phyloP scores from a whole-genome alignment of 345 rosid species.

The Combretum micranthum region DNA sequence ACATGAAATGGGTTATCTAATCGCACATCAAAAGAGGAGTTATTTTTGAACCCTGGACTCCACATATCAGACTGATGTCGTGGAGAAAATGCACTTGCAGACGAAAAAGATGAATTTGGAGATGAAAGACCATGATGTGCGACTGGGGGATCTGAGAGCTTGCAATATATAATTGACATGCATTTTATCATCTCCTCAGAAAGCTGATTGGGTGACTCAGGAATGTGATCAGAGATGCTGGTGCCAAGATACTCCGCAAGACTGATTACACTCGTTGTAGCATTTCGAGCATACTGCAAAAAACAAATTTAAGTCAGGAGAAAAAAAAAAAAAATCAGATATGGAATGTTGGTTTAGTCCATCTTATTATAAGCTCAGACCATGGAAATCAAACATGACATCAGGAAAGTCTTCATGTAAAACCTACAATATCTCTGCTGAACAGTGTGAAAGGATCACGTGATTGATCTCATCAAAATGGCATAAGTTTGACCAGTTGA shows the following conservation, averaged over 20 bases:
- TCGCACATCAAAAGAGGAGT: constrained; percentile 62
- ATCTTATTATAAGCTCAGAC: too few relatives aligned
- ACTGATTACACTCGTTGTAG: constrained; percentile 59
- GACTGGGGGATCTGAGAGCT: constrained; percentile 82
- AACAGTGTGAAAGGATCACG: too few relatives aligned
- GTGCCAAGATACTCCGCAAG: constrained; percentile 96
- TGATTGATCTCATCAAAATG: too few relatives aligned
- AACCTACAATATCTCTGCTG: too few relatives aligned
- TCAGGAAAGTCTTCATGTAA: too few relatives aligned
- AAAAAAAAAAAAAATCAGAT: too few relatives aligned
- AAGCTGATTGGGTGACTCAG: constrained; percentile 81
- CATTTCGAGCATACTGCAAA: constrained; percentile 62
- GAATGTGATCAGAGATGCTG: constrained; percentile 79
- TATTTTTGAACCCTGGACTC: constrained; percentile 79
- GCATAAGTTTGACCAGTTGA: too few relatives aligned
- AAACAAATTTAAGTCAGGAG: constrained; percentile 1
- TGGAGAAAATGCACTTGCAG: constrained; percentile 67
- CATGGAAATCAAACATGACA: too few relatives aligned
- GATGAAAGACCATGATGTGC: constrained; percentile 57
- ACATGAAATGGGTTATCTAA: constrained; percentile 82
- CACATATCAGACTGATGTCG: constrained; percentile 59
- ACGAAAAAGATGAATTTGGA: constrained; percentile 73
- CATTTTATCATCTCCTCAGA: constrained; percentile 96
- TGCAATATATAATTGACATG: constrained; percentile 84
- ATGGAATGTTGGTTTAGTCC: too few relatives aligned